Evolutionary conservation across 805 yeast species (phyloP).

Genomic region (Tetrapisispora nanseiensis): DNA sequence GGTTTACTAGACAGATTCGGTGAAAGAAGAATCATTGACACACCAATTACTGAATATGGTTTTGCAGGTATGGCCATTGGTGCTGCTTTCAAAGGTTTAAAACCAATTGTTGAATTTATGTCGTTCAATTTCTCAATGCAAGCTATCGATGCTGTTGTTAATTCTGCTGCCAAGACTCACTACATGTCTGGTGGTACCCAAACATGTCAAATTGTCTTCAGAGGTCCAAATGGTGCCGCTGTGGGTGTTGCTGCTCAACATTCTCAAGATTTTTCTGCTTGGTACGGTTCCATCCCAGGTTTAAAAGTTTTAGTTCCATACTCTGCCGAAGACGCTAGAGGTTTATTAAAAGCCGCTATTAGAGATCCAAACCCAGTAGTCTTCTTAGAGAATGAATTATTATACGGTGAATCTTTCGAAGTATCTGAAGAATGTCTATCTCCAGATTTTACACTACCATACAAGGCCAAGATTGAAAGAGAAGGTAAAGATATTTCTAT

Average conservation of each 20-base stretch:
- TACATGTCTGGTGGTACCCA: constrained; percentile 99
- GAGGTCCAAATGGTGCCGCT: constrained; percentile 99
- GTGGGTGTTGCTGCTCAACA: constrained; percentile 99
- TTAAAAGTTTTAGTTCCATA: constrained; percentile 93
- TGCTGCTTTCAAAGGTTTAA: constrained; percentile 91
- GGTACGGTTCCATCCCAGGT: constrained; percentile 99
- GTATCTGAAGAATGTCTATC: constrained; percentile 82
- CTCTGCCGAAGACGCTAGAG: constrained; percentile 92
- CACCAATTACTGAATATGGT: constrained; percentile 99
- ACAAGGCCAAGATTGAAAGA: constrained; percentile 88
- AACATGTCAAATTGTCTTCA: constrained; percentile 92
- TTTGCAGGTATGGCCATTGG: constrained; percentile 93
- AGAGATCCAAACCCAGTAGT: constrained; percentile 98
- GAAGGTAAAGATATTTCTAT: constrained; percentile 87
- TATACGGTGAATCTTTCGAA: constrained; percentile 87
- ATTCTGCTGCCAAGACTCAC: constrained; percentile 97
- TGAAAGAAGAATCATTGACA: constrained; percentile 84
- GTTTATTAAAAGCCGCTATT: constrained; percentile 89
- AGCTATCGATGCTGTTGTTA: constrained; percentile 95
- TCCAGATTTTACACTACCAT: constrained; percentile 83
- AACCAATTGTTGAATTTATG: constrained; percentile 98
- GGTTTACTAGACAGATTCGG: constrained; percentile 94
- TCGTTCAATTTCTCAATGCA: constrained; percentile 99
- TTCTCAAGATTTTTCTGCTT: constrained; percentile 93
- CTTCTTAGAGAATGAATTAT: constrained; percentile 88